These are phyloP conservation scores for Sarcomyxa edulis DNA, from an alignment of 768 basidiomycete species.

Conservation along the genomic window DNA sequence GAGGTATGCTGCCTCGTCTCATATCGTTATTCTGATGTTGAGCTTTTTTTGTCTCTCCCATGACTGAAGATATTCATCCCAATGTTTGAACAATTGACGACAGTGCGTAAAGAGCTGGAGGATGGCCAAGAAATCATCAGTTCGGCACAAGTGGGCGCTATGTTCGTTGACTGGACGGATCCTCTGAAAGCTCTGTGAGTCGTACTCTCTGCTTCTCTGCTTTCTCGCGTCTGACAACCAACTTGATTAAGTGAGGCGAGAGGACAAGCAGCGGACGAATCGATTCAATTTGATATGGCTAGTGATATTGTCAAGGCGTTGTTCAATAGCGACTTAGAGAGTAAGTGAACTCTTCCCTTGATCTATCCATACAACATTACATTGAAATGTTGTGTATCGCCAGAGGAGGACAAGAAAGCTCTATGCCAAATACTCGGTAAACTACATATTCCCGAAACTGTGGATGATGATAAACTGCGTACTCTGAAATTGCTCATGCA, in stretches of 20 bases:
- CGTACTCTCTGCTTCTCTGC: neutral
- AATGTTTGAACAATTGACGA: conserved; percentile 43
- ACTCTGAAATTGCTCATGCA: conserved; percentile 57
- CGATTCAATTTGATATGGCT: conserved; percentile 45
- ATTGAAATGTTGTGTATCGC: neutral
- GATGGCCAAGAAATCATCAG: conserved; percentile 56
- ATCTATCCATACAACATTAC: neutral
- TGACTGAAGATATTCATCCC: conserved; percentile 46
- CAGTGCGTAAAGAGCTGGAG: conserved; percentile 44
- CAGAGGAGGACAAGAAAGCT: conserved; percentile 65
- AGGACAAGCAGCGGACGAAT: conserved; percentile 18
- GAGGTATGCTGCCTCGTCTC: conserved; percentile 38
- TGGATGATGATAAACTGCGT: conserved; percentile 65
- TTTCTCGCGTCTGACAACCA: neutral
- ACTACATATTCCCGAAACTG: conserved; percentile 62
- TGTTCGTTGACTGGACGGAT: conserved; percentile 77
- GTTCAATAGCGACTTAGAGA: conserved; percentile 39
- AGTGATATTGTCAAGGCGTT: conserved; percentile 38
- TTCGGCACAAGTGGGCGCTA: conserved; percentile 48
- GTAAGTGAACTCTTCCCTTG: conserved; percentile 31
- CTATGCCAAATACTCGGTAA: conserved; percentile 61
- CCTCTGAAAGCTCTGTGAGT: conserved; percentile 36
- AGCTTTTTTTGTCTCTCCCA: neutral
- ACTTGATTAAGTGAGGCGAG: conserved; percentile 12
- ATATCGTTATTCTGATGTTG: too few species aligned